A percentile compares a stretch with the other conserved stretches of the same genome.
These are phyloP conservation scores for Halenospora varia DNA, from an alignment of 495 filamentous ascomycete genomes.

Conservation along the genomic window DNA sequence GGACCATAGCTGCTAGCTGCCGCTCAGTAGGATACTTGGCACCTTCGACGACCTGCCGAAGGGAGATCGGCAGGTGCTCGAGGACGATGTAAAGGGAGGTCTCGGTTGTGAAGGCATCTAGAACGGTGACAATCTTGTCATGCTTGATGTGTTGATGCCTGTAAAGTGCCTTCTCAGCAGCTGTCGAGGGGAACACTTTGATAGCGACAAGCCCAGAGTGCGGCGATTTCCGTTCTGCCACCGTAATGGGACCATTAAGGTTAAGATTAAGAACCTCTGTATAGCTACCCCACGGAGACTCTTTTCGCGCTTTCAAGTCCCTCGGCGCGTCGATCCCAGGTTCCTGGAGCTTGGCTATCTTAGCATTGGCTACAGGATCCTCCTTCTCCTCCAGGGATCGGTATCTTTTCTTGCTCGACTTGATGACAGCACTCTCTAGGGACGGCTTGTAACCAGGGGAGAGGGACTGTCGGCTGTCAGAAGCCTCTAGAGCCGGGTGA, in stretches of 20 bases:
- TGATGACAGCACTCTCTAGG: constrained; percentile 4
- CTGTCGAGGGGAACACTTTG: constrained; percentile 7
- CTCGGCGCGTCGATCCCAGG: constrained; percentile 9
- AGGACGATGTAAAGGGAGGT: constrained; percentile 18
- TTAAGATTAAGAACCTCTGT: constrained; percentile 12
- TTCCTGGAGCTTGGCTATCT: constrained; percentile 4
- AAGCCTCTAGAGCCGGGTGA: no score
- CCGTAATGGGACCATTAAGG: constrained; percentile 9
- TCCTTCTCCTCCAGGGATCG: constrained; percentile 1
- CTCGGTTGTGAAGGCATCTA: constrained; percentile 18
- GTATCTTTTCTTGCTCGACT: constrained; percentile 10
- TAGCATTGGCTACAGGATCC: neutral
- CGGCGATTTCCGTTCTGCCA: constrained; percentile 15
- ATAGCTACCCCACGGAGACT: constrained; percentile 13
- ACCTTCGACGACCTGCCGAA: constrained; percentile 22
- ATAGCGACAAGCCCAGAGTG: constrained; percentile 14
- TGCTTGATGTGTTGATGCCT: constrained; percentile 10
- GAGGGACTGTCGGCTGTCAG: constrained; percentile 6
- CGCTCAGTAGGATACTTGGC: constrained; percentile 21
- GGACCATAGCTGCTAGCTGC: constrained; percentile 27
- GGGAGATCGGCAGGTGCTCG: constrained; percentile 23
- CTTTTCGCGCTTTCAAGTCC: constrained; percentile 4
- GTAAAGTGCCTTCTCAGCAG: constrained; percentile 7
- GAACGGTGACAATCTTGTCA: constrained; percentile 14
- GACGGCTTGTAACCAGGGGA: constrained; percentile 3